These are phyloP conservation scores for Dentipellis fragilis DNA, from an alignment of 768 basidiomycete genomes.

Conservation along the genomic window DNA sequence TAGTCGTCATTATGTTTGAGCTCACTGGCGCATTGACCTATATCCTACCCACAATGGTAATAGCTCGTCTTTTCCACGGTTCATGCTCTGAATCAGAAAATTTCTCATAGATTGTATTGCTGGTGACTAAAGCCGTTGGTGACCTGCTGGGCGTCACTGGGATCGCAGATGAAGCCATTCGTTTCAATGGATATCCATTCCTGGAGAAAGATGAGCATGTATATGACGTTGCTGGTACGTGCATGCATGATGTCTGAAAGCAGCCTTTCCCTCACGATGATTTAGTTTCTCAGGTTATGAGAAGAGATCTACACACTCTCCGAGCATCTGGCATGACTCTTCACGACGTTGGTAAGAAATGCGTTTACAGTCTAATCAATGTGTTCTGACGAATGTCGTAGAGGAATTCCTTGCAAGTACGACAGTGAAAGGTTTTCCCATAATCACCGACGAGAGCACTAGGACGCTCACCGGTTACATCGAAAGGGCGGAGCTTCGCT, in stretches of 20 bases:
- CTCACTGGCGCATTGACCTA: conserved; percentile 95
- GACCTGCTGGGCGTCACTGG: conserved; percentile 90
- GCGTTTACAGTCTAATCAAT: neutral
- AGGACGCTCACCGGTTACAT: conserved; percentile 78
- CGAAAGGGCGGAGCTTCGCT: conserved; percentile 72
- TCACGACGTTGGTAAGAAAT: conserved; percentile 61
- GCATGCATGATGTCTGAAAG: neutral
- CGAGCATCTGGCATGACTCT: conserved; percentile 69
- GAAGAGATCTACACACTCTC: conserved; percentile 64
- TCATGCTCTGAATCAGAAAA: conserved; percentile 1
- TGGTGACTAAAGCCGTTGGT: conserved; percentile 95
- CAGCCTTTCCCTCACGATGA: conserved; percentile 2
- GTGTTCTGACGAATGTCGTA: conserved; percentile 16
- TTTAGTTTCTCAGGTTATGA: conserved; percentile 86
- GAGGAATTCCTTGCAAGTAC: conserved; percentile 65
- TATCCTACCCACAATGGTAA: conserved; percentile 94
- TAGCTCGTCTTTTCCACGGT: conserved; percentile 14
- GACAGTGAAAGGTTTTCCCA: conserved; percentile 84
- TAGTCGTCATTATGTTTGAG: conserved; percentile 99
- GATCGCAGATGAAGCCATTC: conserved; percentile 95
- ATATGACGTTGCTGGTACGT: conserved; percentile 80
- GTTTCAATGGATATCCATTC: conserved; percentile 95
- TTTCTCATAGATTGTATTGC: conserved; percentile 72
- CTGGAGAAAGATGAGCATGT: conserved; percentile 92
- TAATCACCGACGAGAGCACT: conserved; percentile 55